A percentile compares a stretch with the other conserved stretches of the same genome.
These are phyloP conservation scores for Pseudogymnoascus sp. DNA, from an alignment of 2,329 filamentous ascomycete species.

Conservation along the genomic window DNA sequence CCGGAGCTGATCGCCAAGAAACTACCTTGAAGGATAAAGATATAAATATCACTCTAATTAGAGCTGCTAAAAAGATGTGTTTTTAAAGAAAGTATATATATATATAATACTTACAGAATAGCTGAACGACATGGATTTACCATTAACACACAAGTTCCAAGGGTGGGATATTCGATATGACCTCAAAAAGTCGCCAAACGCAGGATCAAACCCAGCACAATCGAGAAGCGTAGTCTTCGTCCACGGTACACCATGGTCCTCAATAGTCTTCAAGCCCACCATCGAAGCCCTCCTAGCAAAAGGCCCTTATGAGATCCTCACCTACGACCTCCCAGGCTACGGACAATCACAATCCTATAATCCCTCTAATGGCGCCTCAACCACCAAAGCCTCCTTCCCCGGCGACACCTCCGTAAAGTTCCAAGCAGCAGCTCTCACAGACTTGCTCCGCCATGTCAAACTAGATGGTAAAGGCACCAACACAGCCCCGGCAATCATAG, in stretches of 20 bases:
- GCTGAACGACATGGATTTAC: not conserved
- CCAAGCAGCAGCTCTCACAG: not conserved
- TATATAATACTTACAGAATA: no score
- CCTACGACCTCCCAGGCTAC: not conserved
- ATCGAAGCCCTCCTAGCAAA: not conserved
- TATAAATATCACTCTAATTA: no score
- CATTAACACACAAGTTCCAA: not conserved
- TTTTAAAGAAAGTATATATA: no score
- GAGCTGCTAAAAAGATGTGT: no score
- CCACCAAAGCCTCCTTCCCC: not conserved
- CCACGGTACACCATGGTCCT: not conserved
- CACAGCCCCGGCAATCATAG: not conserved
- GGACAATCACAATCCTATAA: not conserved
- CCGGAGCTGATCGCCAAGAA: no score
- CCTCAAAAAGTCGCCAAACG: not conserved
- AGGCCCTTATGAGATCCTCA: not conserved
- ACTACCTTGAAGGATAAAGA: no score
- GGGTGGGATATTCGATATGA: not conserved
- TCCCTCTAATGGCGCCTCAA: not conserved
- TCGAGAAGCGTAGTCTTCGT: not conserved
- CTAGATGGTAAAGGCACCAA: not conserved
- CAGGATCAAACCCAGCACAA: not conserved
- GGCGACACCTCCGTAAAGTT: not conserved
- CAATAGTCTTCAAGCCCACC: not conserved
- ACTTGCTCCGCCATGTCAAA: not conserved